Evolutionary conservation across 441 rosid genomes (phyloP), one percentile per base, ranked within the genome.

Genomic region (Corymbia calophylla): DNA sequence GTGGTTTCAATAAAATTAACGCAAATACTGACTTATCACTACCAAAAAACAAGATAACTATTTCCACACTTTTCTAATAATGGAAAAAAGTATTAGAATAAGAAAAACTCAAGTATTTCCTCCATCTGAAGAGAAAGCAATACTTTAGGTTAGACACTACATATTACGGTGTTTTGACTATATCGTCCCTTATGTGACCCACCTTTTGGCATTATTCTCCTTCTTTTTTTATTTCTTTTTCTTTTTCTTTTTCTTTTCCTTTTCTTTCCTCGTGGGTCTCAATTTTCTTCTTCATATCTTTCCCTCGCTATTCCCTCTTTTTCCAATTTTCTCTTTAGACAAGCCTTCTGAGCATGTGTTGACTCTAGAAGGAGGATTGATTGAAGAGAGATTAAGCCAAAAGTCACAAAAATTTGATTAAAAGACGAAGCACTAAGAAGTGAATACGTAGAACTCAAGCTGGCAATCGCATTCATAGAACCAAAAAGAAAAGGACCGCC

Each of bases 151-250:
- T 16, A 31, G 0, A 4, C 21, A n/a, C 39, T n/a, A 2, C 1
- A 7, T 16, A 66, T 66, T 1, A n/a, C 4, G 4, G 5, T 31
- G 31, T 66, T 66, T 4, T 66, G 39, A 31, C 9, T 8, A 17
- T 31, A 8, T 8, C 2, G 2, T 31, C 73, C 73, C 73, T 7
- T 1, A 1, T 31, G 73, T 17, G 35, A 11, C 39, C 39, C 21
- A 31, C 0, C 6, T 15, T n/a, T 15, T 31, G 8, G 73, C 19
- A 17, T 8, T 31, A 31, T 31, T 31, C 39, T 66, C 73, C 21
- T 66, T 1, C 10, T 3, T 35, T 1, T n/a, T 64, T n/a, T 0
- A 64, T 3, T n/a, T 31, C 2, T 14, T n/a, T n/a, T 15, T 1
- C 29, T 58, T 23, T 4, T 58, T 5, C 62, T 54, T 54, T 54